These are phyloP conservation scores for Fusarium siculi DNA, from an alignment of 2,329 filamentous ascomycete genomes.

Conservation along the genomic window DNA sequence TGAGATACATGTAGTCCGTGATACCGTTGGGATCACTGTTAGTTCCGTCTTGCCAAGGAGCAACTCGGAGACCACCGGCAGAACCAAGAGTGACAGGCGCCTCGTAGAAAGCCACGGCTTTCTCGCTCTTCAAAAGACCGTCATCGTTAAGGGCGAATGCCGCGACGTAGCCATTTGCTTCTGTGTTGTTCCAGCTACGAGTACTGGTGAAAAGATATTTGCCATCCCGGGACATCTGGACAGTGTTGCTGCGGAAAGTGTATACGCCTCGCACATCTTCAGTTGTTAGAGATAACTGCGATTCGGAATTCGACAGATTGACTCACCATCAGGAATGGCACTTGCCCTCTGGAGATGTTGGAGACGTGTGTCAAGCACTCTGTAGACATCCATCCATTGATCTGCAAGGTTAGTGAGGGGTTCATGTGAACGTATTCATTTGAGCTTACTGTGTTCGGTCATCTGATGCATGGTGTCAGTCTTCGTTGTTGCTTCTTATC, in stretches of 20 bases:
- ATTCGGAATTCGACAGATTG: too few species aligned
- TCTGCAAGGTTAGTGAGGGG: neutral
- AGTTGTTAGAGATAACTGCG: neutral
- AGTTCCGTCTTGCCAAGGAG: neutral
- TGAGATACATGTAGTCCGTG: constrained; percentile 6
- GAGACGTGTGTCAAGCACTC: neutral
- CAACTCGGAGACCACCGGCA: neutral
- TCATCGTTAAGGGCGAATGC: neutral
- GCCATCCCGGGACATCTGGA: constrained; percentile 4
- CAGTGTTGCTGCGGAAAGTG: constrained; percentile 6
- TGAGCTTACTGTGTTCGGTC: constrained; percentile 1
- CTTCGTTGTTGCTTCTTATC: accelerated
- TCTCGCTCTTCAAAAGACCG: neutral
- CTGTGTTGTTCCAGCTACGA: constrained; percentile 6
- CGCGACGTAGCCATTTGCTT: constrained; percentile 3
- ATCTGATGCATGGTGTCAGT: neutral
- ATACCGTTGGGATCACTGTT: neutral
- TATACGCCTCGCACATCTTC: neutral
- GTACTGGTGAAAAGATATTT: neutral
- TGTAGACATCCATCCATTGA: constrained; percentile 5
- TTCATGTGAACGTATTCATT: neutral
- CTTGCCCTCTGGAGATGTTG: constrained; percentile 1
- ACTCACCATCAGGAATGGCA: neutral
- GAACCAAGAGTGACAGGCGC: constrained; percentile 4
- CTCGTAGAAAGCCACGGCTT: neutral